Conservation (phyloP, 2,329 filamentous ascomycete genomes). For the Aspergillus novoparasiticus region DNA sequence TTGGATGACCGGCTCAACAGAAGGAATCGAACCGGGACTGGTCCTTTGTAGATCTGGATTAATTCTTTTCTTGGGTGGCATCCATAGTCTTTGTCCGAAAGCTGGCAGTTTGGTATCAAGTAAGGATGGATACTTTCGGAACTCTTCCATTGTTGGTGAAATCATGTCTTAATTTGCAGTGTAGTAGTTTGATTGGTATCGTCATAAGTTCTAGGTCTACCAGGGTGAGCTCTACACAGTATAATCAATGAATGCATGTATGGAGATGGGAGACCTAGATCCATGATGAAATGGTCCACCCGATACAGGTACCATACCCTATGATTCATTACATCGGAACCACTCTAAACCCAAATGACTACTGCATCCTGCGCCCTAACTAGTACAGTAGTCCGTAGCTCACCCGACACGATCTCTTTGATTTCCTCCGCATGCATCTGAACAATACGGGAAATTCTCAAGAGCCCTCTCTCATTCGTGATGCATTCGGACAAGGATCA, state of each 20-base stretch:
- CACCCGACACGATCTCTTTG: conserved; percentile 25
- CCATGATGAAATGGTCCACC: not conserved
- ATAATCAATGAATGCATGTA: not conserved
- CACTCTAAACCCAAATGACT: conserved; percentile 21
- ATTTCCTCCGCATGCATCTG: conserved; percentile 19
- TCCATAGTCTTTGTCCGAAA: not conserved
- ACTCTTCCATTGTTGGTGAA: not conserved
- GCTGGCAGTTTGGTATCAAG: not conserved
- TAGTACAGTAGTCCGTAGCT: conserved; percentile 6
- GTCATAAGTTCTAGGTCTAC: not conserved
- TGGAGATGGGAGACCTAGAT: not conserved
- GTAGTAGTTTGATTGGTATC: not conserved
- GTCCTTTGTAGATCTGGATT: conserved; percentile 19
- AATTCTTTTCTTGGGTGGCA: not conserved
- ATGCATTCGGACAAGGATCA: not conserved
- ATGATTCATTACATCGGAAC: conserved; percentile 1
- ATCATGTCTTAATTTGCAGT: not conserved
- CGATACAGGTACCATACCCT: conserved; percentile 15
- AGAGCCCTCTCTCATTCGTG: not conserved
- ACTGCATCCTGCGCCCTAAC: conserved; percentile 22
- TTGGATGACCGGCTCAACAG: conserved; percentile 8
- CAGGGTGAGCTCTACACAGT: not conserved
- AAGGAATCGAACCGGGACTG: conserved; percentile 2
- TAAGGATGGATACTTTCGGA: not conserved
- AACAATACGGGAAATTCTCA: conserved; percentile 1